Evolutionary conservation across 768 basidiomycete genomes (phyloP).

Genomic region (Galerina marginata): DNA sequence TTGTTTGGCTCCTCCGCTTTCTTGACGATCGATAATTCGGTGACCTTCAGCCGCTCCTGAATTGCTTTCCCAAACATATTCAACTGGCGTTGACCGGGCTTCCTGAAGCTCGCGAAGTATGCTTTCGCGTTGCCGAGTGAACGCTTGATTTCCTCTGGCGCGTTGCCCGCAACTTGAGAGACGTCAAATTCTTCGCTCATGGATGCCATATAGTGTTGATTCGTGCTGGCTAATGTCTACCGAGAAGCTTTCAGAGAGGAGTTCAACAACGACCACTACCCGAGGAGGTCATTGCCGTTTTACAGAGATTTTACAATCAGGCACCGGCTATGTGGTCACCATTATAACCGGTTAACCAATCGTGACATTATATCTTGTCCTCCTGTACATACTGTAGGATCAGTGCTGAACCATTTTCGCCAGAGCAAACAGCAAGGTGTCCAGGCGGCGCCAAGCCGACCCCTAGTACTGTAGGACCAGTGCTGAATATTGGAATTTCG

Average conservation of each 20-base stretch:
- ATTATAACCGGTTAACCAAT: too few relatives aligned
- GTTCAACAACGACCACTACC: too few relatives aligned
- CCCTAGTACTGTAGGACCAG: too few relatives aligned
- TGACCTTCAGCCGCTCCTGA: conserved; percentile 33
- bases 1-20: conserved; percentile 49
- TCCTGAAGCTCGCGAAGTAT: conserved; percentile 18
- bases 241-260: too few relatives aligned
- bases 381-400: too few relatives aligned
- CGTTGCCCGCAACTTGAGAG: conserved; percentile 26
- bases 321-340: too few relatives aligned
- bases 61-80: conserved; percentile 29
- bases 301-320: too few relatives aligned
- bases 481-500: not conserved
- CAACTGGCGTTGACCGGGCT: conserved; percentile 13
- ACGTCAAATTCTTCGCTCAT: conserved; percentile 12
- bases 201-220: not conserved
- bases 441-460: too few relatives aligned
- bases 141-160: conserved; percentile 26
- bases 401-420: not conserved
- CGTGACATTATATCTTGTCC: too few relatives aligned
- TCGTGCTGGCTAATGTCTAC: too few relatives aligned
- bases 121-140: conserved; percentile 23
- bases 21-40: conserved; percentile 41
- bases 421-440: too few relatives aligned
- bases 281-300: too few relatives aligned